phyloP scores from a whole-genome alignment of 768 basidiomycete genomes.

The Cystobasidium ongulense region DNA sequence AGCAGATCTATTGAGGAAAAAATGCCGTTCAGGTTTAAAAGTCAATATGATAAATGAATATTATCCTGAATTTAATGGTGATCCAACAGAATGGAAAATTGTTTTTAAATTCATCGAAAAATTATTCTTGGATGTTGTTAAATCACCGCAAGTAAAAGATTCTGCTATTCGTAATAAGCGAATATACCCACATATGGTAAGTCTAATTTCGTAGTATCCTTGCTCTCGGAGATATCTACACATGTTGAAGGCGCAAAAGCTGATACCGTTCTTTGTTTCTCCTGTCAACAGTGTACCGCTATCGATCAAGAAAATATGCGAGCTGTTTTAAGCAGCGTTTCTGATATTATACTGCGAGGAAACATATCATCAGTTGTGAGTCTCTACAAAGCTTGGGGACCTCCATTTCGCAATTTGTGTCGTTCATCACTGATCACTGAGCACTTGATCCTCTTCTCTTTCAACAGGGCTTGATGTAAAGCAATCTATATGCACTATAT shows the following conservation, averaged over 20 bases:
- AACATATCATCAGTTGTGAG: slow-evolving; percentile 12
- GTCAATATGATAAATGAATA: slow-evolving; percentile 71
- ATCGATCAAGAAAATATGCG: slow-evolving; percentile 39
- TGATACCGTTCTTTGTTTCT: slow-evolving; percentile 27
- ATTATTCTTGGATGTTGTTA: slow-evolving; percentile 1
- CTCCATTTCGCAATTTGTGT: no score
- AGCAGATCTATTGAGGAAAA: slow-evolving; percentile 7
- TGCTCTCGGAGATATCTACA: no score
- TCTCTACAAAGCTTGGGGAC: no score
- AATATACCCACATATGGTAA: slow-evolving; percentile 44
- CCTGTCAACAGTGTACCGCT: slow-evolving; percentile 31
- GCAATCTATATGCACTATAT: no score
- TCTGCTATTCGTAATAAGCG: slow-evolving; percentile 68
- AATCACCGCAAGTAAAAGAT: slow-evolving; percentile 72
- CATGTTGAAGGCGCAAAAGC: not conserved
- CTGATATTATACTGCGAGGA: slow-evolving; percentile 38
- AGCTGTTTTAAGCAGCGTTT: slow-evolving; percentile 41
- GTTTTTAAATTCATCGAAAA: slow-evolving; percentile 26
- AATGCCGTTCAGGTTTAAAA: slow-evolving; percentile 62
- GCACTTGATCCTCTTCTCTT: not conserved
- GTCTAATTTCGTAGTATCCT: not conserved
- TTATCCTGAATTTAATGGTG: slow-evolving; percentile 82
- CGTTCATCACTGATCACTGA: not conserved
- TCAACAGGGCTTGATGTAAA: not conserved
- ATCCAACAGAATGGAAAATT: slow-evolving; percentile 22